Evolutionary conservation across 495 filamentous ascomycete species (phyloP), one percentile per base, ranked within the genome.

Genomic region (Tuber calosporum): DNA sequence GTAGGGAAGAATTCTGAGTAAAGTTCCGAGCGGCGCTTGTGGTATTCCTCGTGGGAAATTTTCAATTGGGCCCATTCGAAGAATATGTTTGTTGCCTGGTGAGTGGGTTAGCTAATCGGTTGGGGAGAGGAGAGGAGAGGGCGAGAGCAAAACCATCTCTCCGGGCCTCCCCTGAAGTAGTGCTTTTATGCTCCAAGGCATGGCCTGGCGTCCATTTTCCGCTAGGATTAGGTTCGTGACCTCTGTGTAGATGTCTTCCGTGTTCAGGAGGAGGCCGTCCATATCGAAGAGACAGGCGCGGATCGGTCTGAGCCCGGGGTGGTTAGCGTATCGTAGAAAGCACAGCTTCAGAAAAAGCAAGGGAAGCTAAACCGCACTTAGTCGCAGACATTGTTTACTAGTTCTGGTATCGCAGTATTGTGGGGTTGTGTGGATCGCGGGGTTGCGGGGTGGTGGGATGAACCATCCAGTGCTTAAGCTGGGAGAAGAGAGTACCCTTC

Each of bases 281-380:
- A 99, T 97, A 86, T 99, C 95, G 81, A 99, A 99, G 73, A 99
- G 90, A 84, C 93, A 97, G 73, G 95, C 95, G 72, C 93, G 88
- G 72, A 98, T 87, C 67, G 90, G 89, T 62, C 30, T 62, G 53
- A 30, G 53, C 13, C 53, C 1, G 13, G 26, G 30, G 30, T 13
- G 30, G 53, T 62, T 62, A 62, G 53, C 53, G 17, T n/a, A 53
- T 62, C 53, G 3, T 34, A 34, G 17, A 26, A 26, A 62, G 17
- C 19, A 13, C 26, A 30, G 30, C 11, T 30, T 15, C 53, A 17
- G 2, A 13, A 5, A n/a, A 30, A 13, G 53, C n/a, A 15, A 62
- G 13, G 30, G 53, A 19, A 17, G 26, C 4, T 26, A 34, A 62
- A 17, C 4, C 26, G 26, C 13, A 62, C 53, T 62, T 34, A 4